These are phyloP conservation scores for Diaporthe velutina DNA, from an alignment of 2,329 filamentous ascomycete genomes.

Conservation along the genomic window DNA sequence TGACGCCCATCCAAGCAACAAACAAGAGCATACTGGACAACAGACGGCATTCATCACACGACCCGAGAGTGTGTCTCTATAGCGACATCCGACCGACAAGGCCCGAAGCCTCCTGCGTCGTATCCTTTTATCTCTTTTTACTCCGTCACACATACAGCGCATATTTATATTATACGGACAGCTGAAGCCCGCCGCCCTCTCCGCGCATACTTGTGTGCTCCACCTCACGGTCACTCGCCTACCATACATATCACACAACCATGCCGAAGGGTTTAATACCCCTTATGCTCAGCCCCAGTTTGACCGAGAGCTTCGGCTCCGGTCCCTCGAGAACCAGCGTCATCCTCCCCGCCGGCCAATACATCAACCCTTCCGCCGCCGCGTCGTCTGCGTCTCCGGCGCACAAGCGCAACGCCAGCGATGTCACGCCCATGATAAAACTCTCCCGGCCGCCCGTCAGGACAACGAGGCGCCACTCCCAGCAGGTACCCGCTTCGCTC, in stretches of 20 bases:
- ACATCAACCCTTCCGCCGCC: constrained; percentile 3
- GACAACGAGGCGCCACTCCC: constrained; percentile 39
- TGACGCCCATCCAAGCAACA: constrained; percentile 7
- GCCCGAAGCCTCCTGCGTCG: not conserved
- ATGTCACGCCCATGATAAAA: constrained; percentile 43
- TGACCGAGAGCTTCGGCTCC: constrained; percentile 42
- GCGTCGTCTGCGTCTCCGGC: not conserved
- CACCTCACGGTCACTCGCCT: not conserved
- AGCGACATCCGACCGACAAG: not conserved
- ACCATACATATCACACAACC: constrained; percentile 4
- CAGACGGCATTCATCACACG: not conserved
- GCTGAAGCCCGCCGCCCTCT: not conserved
- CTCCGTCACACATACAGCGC: not conserved
- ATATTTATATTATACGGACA: not conserved
- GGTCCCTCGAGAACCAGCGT: constrained; percentile 57
- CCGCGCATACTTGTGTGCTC: not conserved
- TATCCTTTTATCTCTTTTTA: not conserved
- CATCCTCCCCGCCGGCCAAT: constrained; percentile 23
- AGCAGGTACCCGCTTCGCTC: constrained; percentile 43
- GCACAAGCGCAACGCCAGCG: constrained; percentile 38
- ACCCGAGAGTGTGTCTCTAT: not conserved
- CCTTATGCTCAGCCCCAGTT: constrained; percentile 38
- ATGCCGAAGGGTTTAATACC: constrained; percentile 40
- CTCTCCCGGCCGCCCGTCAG: constrained; percentile 46
- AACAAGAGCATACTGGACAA: constrained; percentile 1